A percentile compares a stretch with the other conserved stretches of the same genome.
phyloP scores from a whole-genome alignment of 768 basidiomycete species.

The Tulasnella sp. region DNA sequence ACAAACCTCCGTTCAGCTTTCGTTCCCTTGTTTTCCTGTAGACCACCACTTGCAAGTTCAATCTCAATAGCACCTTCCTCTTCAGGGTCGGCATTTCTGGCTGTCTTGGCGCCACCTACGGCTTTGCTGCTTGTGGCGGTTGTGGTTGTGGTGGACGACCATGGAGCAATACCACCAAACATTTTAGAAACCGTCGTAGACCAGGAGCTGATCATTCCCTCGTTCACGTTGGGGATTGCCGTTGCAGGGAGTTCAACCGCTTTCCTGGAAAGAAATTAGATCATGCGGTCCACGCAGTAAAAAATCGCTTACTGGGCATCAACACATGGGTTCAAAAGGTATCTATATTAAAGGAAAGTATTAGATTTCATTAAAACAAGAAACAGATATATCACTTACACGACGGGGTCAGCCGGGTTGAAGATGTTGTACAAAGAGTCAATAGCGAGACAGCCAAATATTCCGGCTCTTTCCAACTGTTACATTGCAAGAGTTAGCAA shows the following conservation, averaged over 20 bases:
- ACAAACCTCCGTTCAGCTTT: slow-evolving; percentile 21
- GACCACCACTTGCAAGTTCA: slow-evolving; percentile 1
- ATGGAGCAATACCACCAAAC: slow-evolving; percentile 6
- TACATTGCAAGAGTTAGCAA: too few relatives aligned
- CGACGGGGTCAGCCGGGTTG: slow-evolving; percentile 32
- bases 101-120: neutral
- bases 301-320: slow-evolving; percentile 24
- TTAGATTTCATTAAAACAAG: neutral
- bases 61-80: slow-evolving; percentile 9
- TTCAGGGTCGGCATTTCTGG: neutral
- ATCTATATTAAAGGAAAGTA: slow-evolving; percentile 20
- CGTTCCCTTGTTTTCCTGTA: slow-evolving; percentile 14
- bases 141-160: neutral
- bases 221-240: slow-evolving; percentile 26
- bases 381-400: slow-evolving; percentile 20
- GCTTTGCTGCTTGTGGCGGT: neutral
- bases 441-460: slow-evolving; percentile 33
- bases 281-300: slow-evolving; percentile 25
- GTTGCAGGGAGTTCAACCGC: slow-evolving; percentile 21
- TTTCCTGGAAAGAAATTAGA: slow-evolving; percentile 19
- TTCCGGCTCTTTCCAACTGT: slow-evolving; percentile 31
- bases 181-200: slow-evolving; percentile 24
- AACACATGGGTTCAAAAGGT: slow-evolving; percentile 33
- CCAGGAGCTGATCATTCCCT: slow-evolving; percentile 23
- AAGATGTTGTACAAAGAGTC: slow-evolving; percentile 34